Evolutionary conservation across 306 rosid species (phyloP), one percentile per base, ranked within the genome.

Genomic region (Inga oerstediana): DNA sequence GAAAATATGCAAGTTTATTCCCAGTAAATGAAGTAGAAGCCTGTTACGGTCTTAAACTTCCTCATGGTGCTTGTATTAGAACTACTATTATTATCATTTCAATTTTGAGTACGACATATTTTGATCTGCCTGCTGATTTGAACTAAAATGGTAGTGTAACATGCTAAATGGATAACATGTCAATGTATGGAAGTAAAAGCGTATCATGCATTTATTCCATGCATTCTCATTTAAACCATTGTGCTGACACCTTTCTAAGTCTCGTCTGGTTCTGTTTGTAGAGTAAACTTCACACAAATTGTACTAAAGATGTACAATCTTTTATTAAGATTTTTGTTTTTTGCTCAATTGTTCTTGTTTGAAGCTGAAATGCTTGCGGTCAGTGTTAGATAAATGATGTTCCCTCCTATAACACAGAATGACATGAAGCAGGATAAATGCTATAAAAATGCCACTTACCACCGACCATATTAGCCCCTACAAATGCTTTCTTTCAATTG

Each of bases 161-260:
- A 52, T 12, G 61, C 72, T 82, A 74, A 74, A 45, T 81, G 46
- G 44, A 32, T 30, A 39, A 14, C 14, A 39, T 39, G 43, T 8
- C 43, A 39, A 22, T 46, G 17, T 4, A 19, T 39, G 51, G 49
- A 41, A 69, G 51, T 69, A 70, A 30, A 27, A 73, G 56, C 39
- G 8, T 37, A 22, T 27, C 16, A 56, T 72, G 72, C 59, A 45
- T 73, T 22, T 75, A 39, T 66, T 61, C 34, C 30, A 48, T 32
- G 56, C 52, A 27, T 66, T 82, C 30, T 67, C 24, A 41, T 66
- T 51, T 66, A 56, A 82, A 66, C 59, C 76, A 67, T 22, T 65
- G 22, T 58, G 19, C 17, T 34, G 74, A 54, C 20, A 27, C 20
- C 37, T 56, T 68, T 82, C 10, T 48, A 15, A 15, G 10, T 54